Base-by-base conservation (phyloP, 2,329 filamentous ascomycete species). In the Chlorencoelia australis region DNA sequence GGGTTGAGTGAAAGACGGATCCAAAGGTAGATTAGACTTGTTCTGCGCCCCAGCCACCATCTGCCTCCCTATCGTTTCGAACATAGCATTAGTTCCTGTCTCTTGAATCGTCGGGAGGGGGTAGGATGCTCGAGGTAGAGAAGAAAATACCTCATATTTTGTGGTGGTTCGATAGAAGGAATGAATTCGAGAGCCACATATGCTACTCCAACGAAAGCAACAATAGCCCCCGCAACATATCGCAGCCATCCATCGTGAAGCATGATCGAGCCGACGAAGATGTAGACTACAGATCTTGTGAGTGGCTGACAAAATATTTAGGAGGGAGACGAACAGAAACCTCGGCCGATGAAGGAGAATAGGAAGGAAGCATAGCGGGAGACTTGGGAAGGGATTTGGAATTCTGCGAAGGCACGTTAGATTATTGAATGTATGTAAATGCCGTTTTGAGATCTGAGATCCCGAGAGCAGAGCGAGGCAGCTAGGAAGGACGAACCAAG, bases 361-460 rank as follows among this genome's bases (percentile, higher is more conserved):
- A 96, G 79, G 70, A 98, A 98, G 8, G 86, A 94, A 37, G 87
- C 89, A 68, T 96, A 94, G 65, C 86, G 81, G 40, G 87, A 82
- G 37, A 94, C 72, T 60, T 94, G 88, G 41, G 88, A 85, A 33
- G 91, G 89, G 52, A 95, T 89, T 63, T 94, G 82, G 67, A 96
- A 94, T 64, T 98, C 91, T 71, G 38, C 5, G 14, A 4, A 27
- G 33, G 25, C 31, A 14, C 8, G 9, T 39, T 24, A n/a, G 14
- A 18, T 18, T 31, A 21, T 29, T 20, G 11, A 18, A 9, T 21
- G n/a, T 9, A 17, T 16, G 27, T 11, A 18, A 11, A 4, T 3
- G 27, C 22, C 30, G n/a, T 25, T 25, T n/a, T n/a, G n/a, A n/a
- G n/a, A n/a, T n/a, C n/a, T n/a, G n/a, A n/a, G 17, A 9, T 18